These are phyloP conservation scores for Pythium sukuiense DNA, from an alignment of 352 stramenopile genomes.

Conservation along the genomic window DNA sequence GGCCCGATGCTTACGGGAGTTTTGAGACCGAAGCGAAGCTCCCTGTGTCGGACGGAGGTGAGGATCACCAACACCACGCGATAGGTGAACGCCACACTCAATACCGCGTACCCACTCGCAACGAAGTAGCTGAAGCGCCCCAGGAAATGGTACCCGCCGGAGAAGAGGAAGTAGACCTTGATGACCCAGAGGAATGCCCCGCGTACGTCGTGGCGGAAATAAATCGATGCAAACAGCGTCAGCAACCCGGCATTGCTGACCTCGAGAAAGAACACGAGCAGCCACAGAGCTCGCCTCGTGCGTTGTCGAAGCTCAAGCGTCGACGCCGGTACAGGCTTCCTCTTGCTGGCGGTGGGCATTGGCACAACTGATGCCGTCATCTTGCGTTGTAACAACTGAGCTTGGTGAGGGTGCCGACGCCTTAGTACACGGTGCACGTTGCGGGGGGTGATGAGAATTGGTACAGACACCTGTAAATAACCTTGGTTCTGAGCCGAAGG, in stretches of 20 bases:
- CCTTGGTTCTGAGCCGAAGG: no score
- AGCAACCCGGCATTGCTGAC: slow-evolving; percentile 8
- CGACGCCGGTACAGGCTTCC: neutral
- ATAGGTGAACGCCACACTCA: slow-evolving; percentile 7
- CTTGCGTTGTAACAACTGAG: no score
- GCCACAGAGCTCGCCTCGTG: neutral
- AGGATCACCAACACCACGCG: neutral
- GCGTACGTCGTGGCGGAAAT: slow-evolving; percentile 8
- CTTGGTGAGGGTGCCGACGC: no score
- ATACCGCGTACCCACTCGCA: neutral
- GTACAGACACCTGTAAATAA: no score
- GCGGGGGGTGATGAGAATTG: no score
- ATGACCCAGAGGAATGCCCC: slow-evolving; percentile 15
- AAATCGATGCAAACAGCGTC: neutral
- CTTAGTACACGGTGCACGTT: no score
- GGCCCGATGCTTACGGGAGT: neutral
- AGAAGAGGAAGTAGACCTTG: slow-evolving; percentile 17
- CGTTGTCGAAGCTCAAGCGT: neutral
- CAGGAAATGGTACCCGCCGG: slow-evolving; percentile 11
- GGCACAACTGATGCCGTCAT: neutral
- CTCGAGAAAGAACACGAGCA: slow-evolving; percentile 14
- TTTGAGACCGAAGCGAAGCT: slow-evolving; percentile 15
- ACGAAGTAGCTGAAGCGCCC: slow-evolving; percentile 1
- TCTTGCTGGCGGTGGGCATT: neutral
- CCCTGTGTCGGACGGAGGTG: slow-evolving; percentile 1